phyloP scores from a whole-genome alignment of 2,329 filamentous ascomycete species.

The Xylaria sp. region DNA sequence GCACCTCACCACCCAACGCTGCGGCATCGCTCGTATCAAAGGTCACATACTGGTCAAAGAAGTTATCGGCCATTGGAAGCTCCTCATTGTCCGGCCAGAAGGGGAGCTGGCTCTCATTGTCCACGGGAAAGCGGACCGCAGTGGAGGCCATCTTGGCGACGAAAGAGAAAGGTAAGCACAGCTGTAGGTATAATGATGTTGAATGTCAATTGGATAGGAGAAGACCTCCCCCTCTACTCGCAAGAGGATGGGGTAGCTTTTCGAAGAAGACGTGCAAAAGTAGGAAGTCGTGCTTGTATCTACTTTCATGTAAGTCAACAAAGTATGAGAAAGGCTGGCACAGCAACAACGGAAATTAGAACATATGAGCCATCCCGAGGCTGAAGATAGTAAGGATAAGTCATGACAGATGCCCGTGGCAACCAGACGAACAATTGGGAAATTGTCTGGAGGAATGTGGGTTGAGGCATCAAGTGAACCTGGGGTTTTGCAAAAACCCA shows the following conservation, averaged over 20 bases:
- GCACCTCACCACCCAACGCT: constrained; percentile 38
- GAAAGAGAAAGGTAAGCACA: constrained; percentile 36
- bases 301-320: constrained; percentile 47
- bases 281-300: constrained; percentile 42
- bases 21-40: constrained; percentile 47
- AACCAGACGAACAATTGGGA: constrained; percentile 41
- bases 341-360: constrained; percentile 47
- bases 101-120: constrained; percentile 46
- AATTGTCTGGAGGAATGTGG: constrained; percentile 47
- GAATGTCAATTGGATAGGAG: constrained; percentile 34
- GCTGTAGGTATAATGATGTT: constrained; percentile 26
- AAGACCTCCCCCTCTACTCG: constrained; percentile 32
- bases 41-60: constrained; percentile 51
- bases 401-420: constrained; percentile 44
- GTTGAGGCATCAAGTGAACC: constrained; percentile 42
- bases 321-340: constrained; percentile 47
- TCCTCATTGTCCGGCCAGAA: constrained; percentile 49
- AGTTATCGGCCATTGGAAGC: constrained; percentile 45
- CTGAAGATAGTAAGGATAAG: constrained; percentile 42
- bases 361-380: constrained; percentile 46
- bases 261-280: constrained; percentile 34
- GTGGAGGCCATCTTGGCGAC: constrained; percentile 47
- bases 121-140: constrained; percentile 44
- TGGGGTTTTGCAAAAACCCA: constrained; percentile 39
- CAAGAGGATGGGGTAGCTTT: constrained; percentile 35